These are phyloP conservation scores for Solanum habrochaites DNA, from an alignment of 257 asterid genomes.

Conservation along the genomic window DNA sequence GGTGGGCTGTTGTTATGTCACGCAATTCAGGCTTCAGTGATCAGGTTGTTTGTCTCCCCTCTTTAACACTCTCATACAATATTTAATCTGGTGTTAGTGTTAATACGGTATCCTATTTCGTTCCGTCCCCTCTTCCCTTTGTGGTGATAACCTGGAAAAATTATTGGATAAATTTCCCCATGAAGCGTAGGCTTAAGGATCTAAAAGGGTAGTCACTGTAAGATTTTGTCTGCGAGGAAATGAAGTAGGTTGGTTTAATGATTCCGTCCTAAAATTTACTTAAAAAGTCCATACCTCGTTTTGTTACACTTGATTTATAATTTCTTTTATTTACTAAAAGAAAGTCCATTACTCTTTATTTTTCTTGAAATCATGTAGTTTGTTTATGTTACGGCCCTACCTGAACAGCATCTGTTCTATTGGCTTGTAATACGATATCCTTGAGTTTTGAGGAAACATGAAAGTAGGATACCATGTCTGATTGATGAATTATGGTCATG, in stretches of 20 bases:
- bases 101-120: neutral
- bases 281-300: neutral
- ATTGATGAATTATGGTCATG: neutral
- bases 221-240: neutral
- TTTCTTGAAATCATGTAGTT: neutral
- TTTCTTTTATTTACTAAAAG: neutral
- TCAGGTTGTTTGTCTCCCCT: constrained; percentile 12
- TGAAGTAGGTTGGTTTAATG: neutral
- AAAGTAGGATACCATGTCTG: neutral
- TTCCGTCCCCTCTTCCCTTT: neutral
- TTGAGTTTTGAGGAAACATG: neutral
- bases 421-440: neutral
- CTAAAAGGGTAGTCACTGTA: neutral
- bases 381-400: neutral
- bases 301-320: neutral
- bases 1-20: constrained; percentile 45
- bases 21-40: constrained; percentile 33
- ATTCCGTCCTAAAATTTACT: neutral
- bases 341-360: neutral
- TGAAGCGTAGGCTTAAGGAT: neutral
- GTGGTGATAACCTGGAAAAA: neutral
- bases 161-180: neutral
- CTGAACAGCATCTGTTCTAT: neutral
- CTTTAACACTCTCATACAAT: neutral
- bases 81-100: neutral